Evolutionary conservation across 495 filamentous ascomycete genomes (phyloP).

Genomic region (Neurospora sublineolata): DNA sequence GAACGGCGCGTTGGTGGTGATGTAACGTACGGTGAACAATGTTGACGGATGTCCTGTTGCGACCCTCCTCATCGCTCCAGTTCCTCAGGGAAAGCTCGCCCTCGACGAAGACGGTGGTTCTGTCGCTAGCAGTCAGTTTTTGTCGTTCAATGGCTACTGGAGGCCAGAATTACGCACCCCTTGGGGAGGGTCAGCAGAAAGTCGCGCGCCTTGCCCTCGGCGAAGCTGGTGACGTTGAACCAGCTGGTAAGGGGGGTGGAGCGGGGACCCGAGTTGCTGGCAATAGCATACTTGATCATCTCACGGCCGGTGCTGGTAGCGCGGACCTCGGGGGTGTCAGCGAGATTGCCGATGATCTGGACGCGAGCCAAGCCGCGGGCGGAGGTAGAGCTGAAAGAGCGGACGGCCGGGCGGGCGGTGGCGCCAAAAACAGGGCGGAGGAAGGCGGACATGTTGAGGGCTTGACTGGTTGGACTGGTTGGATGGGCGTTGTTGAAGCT

Average conservation of each 20-base stretch:
- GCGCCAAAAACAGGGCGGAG: constrained; percentile 29
- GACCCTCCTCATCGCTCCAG: constrained; percentile 55
- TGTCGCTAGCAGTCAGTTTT: constrained; percentile 19
- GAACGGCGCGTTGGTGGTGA: neutral
- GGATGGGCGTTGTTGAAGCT: neutral
- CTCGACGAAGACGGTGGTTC: constrained; percentile 60
- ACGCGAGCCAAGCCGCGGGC: constrained; percentile 50
- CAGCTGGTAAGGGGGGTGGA: constrained; percentile 63
- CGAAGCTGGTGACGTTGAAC: constrained; percentile 62
- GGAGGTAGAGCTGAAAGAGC: constrained; percentile 43
- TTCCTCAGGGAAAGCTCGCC: constrained; percentile 53
- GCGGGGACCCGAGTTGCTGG: constrained; percentile 40
- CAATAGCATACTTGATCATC: constrained; percentile 56
- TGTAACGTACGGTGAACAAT: constrained; percentile 59
- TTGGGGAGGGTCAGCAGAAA: constrained; percentile 56
- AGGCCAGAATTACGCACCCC: constrained; percentile 48
- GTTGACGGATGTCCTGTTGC: constrained; percentile 42
- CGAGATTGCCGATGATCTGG: constrained; percentile 68
- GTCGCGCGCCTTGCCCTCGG: constrained; percentile 51
- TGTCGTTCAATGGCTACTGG: neutral
- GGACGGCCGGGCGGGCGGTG: constrained; percentile 27
- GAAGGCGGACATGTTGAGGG: constrained; percentile 29
- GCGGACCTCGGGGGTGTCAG: constrained; percentile 52
- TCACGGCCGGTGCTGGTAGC: constrained; percentile 56
- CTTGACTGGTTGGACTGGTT: neutral